These are phyloP conservation scores for Hypoxylon fragiforme DNA, from an alignment of 495 filamentous ascomycete genomes.

Conservation along the genomic window DNA sequence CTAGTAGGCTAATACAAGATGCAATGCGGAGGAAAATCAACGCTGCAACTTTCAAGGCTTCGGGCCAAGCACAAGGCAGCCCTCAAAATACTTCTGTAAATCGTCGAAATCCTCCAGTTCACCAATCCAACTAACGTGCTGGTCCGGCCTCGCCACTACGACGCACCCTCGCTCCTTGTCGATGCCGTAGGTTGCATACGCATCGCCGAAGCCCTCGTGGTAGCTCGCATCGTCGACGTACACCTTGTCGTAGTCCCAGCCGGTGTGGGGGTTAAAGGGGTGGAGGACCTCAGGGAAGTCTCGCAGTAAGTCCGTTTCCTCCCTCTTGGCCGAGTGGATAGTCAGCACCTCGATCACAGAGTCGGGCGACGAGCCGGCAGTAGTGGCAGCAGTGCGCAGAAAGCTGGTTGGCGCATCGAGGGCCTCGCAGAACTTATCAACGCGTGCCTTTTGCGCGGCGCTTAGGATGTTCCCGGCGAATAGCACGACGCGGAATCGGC, in stretches of 20 bases:
- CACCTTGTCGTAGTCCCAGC: slow-evolving; percentile 68
- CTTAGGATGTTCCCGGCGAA: slow-evolving; percentile 62
- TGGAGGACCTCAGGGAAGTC: slow-evolving; percentile 63
- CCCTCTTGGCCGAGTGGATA: slow-evolving; percentile 29
- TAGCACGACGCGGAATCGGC: slow-evolving; percentile 67
- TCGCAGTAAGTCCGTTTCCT: slow-evolving; percentile 54
- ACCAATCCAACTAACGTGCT: slow-evolving; percentile 62
- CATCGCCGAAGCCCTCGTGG: slow-evolving; percentile 63
- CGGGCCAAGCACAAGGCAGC: slow-evolving; percentile 34
- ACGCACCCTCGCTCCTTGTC: slow-evolving; percentile 61
- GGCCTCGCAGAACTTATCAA: slow-evolving; percentile 49
- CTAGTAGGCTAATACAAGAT: too few relatives aligned
- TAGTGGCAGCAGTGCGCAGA: slow-evolving; percentile 51
- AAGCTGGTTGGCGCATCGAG: slow-evolving; percentile 43
- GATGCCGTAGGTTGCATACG: slow-evolving; percentile 67
- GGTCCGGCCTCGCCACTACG: slow-evolving; percentile 62
- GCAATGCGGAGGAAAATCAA: too few relatives aligned
- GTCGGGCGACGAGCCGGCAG: slow-evolving; percentile 41
- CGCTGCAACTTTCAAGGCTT: not conserved
- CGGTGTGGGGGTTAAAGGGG: slow-evolving; percentile 55
- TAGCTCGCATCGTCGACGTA: slow-evolving; percentile 65
- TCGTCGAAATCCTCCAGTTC: slow-evolving; percentile 56
- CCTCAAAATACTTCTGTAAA: slow-evolving; percentile 44
- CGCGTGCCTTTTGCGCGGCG: slow-evolving; percentile 45
- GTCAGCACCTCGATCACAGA: slow-evolving; percentile 59